These are phyloP conservation scores for Lathyrus oleraceus DNA, from an alignment of 306 rosid genomes.

Conservation along the genomic window DNA sequence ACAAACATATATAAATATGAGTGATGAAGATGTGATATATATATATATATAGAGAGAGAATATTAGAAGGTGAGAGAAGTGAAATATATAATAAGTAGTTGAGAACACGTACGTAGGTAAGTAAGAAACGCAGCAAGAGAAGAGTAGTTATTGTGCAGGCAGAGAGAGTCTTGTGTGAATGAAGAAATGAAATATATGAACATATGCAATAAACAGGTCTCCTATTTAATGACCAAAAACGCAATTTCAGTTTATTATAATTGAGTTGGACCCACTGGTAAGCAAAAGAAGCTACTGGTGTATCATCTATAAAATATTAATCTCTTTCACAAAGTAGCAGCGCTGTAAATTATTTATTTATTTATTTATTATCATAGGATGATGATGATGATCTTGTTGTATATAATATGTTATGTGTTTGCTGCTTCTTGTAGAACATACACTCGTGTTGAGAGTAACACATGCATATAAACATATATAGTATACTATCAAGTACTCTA, in stretches of 20 bases:
- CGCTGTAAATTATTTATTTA: background rate
- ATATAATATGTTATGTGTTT: background rate
- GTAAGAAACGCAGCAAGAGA: background rate
- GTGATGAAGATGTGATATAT: background rate
- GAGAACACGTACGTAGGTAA: slow-evolving; percentile 1
- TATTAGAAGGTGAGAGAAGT: background rate
- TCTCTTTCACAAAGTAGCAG: background rate
- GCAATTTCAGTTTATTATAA: background rate
- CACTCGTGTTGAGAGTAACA: slow-evolving; percentile 34
- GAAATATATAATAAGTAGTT: background rate
- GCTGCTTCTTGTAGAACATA: slow-evolving; percentile 32
- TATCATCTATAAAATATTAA: background rate
- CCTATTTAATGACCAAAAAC: slow-evolving; percentile 15
- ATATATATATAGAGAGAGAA: no score
- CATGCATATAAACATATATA: background rate
- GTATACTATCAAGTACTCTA: background rate
- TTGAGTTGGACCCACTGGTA: slow-evolving; percentile 35
- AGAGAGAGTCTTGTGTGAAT: no score
- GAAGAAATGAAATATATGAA: background rate
- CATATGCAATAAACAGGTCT: slow-evolving; percentile 14
- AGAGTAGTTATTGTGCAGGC: background rate
- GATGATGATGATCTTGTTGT: background rate
- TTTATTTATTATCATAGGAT: background rate
- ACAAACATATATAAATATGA: background rate
- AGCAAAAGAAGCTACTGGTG: background rate